These are phyloP conservation scores for Leishmania amazonensis DNA, from an alignment of 208 protist genomes.

Conservation along the genomic window DNA sequence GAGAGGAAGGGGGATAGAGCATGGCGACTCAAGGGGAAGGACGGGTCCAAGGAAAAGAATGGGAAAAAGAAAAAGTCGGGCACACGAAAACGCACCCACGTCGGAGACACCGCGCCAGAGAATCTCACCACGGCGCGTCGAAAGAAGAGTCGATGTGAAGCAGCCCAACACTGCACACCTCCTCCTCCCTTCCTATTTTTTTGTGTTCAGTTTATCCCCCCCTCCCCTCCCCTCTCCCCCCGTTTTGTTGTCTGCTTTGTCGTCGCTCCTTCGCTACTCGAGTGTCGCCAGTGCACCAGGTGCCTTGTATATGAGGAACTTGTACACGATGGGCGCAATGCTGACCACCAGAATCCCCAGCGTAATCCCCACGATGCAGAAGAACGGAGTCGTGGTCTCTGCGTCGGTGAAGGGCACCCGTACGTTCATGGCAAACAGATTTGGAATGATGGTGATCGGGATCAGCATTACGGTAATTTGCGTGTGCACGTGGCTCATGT, in stretches of 20 bases:
- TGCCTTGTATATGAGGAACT: slow-evolving; percentile 55
- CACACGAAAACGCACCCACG: neutral
- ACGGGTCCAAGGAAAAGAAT: neutral
- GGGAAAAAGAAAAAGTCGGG: neutral
- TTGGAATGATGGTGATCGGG: slow-evolving; percentile 73
- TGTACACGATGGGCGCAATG: slow-evolving; percentile 40
- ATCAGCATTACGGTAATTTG: slow-evolving; percentile 79
- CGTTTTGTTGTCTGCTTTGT: neutral
- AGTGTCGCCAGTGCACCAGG: slow-evolving; percentile 64
- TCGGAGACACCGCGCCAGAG: neutral
- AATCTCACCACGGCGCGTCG: neutral
- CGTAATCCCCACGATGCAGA: slow-evolving; percentile 50
- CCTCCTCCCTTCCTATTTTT: neutral
- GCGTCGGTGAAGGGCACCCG: slow-evolving; percentile 55
- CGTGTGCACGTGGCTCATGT: slow-evolving; percentile 77
- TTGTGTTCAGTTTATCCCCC: neutral
- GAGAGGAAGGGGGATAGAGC: neutral
- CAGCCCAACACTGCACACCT: neutral
- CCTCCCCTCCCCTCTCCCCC: neutral
- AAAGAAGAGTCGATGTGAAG: neutral
- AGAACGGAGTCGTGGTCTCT: slow-evolving; percentile 48
- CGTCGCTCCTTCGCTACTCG: slow-evolving; percentile 19
- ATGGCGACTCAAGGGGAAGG: neutral
- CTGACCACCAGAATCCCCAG: slow-evolving; percentile 44
- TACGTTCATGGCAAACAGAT: slow-evolving; percentile 77